These are phyloP conservation scores for Cladosporium austrohemisphaericum DNA, from an alignment of 2,329 filamentous ascomycete genomes.

Conservation along the genomic window DNA sequence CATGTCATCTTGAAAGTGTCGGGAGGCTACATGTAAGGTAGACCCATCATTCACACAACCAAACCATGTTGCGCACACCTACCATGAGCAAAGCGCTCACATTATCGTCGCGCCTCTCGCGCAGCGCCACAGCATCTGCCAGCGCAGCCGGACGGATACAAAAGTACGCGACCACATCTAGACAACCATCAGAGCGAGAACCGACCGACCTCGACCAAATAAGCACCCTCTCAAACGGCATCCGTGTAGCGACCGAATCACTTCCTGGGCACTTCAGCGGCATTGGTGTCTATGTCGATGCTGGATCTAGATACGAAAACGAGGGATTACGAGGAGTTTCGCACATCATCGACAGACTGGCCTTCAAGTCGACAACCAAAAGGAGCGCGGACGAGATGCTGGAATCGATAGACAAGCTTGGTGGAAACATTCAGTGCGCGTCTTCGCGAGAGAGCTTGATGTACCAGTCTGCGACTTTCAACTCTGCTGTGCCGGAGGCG, in stretches of 20 bases:
- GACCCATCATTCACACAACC: background rate
- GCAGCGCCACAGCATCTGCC: slow-evolving; percentile 18
- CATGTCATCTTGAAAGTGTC: no score
- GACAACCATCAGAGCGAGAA: slow-evolving; percentile 52
- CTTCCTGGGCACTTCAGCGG: slow-evolving; percentile 92
- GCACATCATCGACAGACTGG: slow-evolving; percentile 92
- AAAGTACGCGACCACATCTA: slow-evolving; percentile 28
- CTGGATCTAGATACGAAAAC: slow-evolving; percentile 91
- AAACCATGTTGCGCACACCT: slow-evolving; percentile 10
- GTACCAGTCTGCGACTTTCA: slow-evolving; percentile 99
- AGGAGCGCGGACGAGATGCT: slow-evolving; percentile 79
- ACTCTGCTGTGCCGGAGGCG: slow-evolving; percentile 78
- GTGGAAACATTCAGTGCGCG: slow-evolving; percentile 95
- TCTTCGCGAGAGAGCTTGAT: slow-evolving; percentile 94
- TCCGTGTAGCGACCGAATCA: slow-evolving; percentile 91
- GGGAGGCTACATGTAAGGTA: no score
- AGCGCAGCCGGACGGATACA: slow-evolving; percentile 17
- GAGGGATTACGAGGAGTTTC: slow-evolving; percentile 80
- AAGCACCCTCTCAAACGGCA: slow-evolving; percentile 84
- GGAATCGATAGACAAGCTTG: slow-evolving; percentile 79
- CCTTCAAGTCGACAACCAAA: slow-evolving; percentile 80
- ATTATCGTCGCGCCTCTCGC: slow-evolving; percentile 28
- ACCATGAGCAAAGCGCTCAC: slow-evolving; percentile 30
- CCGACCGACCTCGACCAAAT: slow-evolving; percentile 82
- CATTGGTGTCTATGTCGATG: slow-evolving; percentile 92